Base-by-base conservation (phyloP, 192 early-diverging fungal species). In the Spinellus fusiger region DNA sequence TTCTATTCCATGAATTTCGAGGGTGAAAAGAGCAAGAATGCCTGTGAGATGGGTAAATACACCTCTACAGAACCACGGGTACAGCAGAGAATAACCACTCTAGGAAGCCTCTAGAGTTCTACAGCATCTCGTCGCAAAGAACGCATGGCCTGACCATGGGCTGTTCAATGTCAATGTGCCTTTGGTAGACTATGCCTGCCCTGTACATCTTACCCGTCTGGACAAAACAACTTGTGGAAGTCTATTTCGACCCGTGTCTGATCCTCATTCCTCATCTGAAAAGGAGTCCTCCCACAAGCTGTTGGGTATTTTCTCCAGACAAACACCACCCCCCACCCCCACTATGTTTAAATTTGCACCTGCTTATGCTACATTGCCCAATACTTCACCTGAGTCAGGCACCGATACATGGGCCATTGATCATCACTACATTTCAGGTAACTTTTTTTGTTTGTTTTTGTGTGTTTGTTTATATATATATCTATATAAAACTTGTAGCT, bases 161-260 rank as follows among this genome's bases (percentile, higher is more conserved):
- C 50, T 77, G 7, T 77, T 65, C 40, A 77, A 77, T 20, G 54
- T 77, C 33, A 77, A 77, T 48, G 65, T 77, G 12, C 76, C 76
- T n/a, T 37, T 77, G 53, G 56, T 73, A 1, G 64, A 60, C 2
- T 27, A 52, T 28, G 60, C 40, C 1, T 68, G 62, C 27, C 64
- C 64, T 34, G 52, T 66, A 16, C 37, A 71, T 31, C 16, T 71
- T 20, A 71, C 69, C 16, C 54, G 10, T 18, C 37, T 71, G 26
- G 44, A 65, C 12, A 23, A 52, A 20, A 58, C 50, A 9, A 37
- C 27, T 2, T 69, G 62, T 44, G 67, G 67, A 23, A 62, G 54
- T 40, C 23, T 69, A 31, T 69, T 69, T 28, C 47, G 56, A 33
- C 52, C 53, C 9, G 20, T 68, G n/a, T n/a, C n/a, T n/a, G n/a